Percentiles rank a stretch among this genome's conserved stretches.
These are phyloP conservation scores for Lachnellula willkommii DNA, from an alignment of 2,329 filamentous ascomycete genomes.

Conservation along the genomic window DNA sequence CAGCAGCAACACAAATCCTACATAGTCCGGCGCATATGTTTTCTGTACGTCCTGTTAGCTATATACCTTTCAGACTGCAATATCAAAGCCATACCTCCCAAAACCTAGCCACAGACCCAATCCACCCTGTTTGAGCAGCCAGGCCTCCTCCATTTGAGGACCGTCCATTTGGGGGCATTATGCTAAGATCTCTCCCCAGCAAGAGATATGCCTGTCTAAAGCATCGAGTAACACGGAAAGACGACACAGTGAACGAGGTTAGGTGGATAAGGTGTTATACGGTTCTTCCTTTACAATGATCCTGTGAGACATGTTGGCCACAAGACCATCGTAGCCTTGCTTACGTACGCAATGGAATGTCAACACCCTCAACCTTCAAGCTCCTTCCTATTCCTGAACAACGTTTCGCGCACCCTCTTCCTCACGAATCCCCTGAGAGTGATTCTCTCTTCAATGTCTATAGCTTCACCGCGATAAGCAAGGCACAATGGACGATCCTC, in stretches of 20 bases:
- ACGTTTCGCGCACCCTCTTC: not conserved
- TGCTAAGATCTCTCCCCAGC: constrained; percentile 3
- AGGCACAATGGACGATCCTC: constrained; percentile 55
- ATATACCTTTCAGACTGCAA: not conserved
- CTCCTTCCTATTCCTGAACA: not conserved
- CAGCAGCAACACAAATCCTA: constrained; percentile 69
- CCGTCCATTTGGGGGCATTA: constrained; percentile 18
- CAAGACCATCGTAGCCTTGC: constrained; percentile 3
- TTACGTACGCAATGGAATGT: not conserved
- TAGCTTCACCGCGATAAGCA: not conserved
- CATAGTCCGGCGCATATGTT: constrained; percentile 84
- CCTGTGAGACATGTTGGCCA: not conserved
- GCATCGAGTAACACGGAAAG: constrained; percentile 7
- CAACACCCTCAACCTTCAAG: not conserved
- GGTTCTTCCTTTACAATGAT: not conserved
- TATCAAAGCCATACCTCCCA: constrained; percentile 25
- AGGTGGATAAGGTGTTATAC: not conserved
- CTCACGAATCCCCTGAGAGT: too few relatives aligned
- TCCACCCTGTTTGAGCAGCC: constrained; percentile 22
- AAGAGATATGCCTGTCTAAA: constrained; percentile 5
- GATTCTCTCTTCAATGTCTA: not conserved
- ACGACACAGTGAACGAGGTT: not conserved
- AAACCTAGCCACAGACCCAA: constrained; percentile 31
- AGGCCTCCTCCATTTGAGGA: constrained; percentile 20
- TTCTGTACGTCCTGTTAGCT: constrained; percentile 43